Conservation (phyloP, 2,329 filamentous ascomycete species). For the Trichoderma hamatum region DNA sequence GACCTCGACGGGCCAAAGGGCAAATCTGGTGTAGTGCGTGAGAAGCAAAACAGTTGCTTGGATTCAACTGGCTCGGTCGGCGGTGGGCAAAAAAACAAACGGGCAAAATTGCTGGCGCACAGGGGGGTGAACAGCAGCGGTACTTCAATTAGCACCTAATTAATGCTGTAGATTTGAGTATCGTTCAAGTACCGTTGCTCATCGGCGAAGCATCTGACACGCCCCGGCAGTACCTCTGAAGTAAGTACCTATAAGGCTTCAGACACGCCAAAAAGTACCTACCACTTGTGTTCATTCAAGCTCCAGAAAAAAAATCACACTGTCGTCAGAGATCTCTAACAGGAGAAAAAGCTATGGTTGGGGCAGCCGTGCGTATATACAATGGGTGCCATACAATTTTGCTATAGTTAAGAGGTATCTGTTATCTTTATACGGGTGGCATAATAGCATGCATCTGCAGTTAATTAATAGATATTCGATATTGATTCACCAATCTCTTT, state of each 20-base stretch:
- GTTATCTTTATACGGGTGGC: neutral
- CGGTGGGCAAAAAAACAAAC: slow-evolving; percentile 39
- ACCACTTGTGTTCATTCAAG: neutral
- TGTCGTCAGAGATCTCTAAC: slow-evolving; percentile 14
- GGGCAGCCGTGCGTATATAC: slow-evolving; percentile 7
- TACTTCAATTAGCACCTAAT: neutral
- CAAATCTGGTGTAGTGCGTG: slow-evolving; percentile 30
- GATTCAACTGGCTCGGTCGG: slow-evolving; percentile 33
- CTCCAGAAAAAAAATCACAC: neutral
- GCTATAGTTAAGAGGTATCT: neutral
- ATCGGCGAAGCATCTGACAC: slow-evolving; percentile 1
- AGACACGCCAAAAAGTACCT: neutral
- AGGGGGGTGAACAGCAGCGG: neutral
- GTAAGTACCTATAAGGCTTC: neutral
- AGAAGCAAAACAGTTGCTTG: slow-evolving; percentile 27
- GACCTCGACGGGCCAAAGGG: slow-evolving; percentile 24
- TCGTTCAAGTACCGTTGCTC: neutral
- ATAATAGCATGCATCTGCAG: neutral
- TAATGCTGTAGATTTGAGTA: accelerated
- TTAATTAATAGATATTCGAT: neutral
- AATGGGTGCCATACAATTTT: neutral
- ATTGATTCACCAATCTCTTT: neutral
- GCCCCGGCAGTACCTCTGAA: neutral
- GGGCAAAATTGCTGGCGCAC: slow-evolving; percentile 27
- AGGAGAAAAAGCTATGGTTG: neutral